Evolutionary conservation across 1,139 yeast species (phyloP).

Genomic region (Pichia sp.): DNA sequence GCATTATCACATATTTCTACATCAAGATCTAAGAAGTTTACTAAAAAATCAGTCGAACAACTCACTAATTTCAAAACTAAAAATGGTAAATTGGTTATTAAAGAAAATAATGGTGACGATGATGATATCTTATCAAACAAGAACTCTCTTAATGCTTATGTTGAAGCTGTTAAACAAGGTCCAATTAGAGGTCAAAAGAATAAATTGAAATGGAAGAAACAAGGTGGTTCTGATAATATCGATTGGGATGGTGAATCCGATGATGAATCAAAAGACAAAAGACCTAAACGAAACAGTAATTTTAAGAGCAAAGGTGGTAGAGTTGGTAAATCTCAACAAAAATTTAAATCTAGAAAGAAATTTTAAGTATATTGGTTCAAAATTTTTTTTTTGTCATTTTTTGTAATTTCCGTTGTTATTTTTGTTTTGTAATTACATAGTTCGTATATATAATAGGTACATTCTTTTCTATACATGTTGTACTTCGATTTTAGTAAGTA

Average conservation of each 20-base stretch:
- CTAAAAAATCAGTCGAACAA: slow-evolving; percentile 37
- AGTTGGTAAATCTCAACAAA: slow-evolving; percentile 35
- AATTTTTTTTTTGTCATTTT: not conserved
- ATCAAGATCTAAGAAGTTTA: slow-evolving; percentile 60
- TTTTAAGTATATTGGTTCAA: slow-evolving; percentile 29
- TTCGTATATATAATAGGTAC: not conserved
- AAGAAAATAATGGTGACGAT: slow-evolving; percentile 39
- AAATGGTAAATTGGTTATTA: slow-evolving; percentile 48
- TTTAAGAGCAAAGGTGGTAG: slow-evolving; percentile 17
- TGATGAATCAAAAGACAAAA: slow-evolving; percentile 10
- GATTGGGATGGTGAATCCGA: slow-evolving; percentile 39
- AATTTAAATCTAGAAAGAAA: slow-evolving; percentile 56
- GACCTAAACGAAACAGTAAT: slow-evolving; percentile 6
- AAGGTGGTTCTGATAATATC: slow-evolving; percentile 50
- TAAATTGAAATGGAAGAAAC: slow-evolving; percentile 77
- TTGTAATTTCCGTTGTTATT: not conserved
- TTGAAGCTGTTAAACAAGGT: slow-evolving; percentile 87
- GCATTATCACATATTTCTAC: slow-evolving; percentile 85
- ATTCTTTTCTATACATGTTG: too few relatives aligned
- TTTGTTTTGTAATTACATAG: not conserved
- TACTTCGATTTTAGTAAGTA: too few relatives aligned
- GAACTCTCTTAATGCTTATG: slow-evolving; percentile 78
- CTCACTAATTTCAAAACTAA: slow-evolving; percentile 45
- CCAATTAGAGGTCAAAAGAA: slow-evolving; percentile 92
- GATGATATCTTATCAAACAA: slow-evolving; percentile 47